phyloP scores from a whole-genome alignment of 2,329 filamentous ascomycete genomes.

The Hymenoscyphus repandus region DNA sequence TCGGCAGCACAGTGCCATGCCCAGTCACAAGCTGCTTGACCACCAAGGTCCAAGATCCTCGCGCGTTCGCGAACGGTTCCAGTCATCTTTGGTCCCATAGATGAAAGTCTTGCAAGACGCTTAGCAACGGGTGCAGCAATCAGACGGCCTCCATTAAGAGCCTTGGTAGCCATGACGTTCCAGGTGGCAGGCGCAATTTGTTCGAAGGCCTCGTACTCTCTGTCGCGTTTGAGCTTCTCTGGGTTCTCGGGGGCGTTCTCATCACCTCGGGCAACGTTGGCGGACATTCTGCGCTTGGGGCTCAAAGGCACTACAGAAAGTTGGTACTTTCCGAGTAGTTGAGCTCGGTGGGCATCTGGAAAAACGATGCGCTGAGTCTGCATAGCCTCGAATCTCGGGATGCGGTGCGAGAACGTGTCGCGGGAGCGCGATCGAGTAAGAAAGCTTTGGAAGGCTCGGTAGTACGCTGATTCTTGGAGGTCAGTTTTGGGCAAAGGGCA shows the following conservation, averaged over 20 bases:
- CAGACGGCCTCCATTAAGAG: conserved; percentile 59
- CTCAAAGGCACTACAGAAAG: conserved; percentile 64
- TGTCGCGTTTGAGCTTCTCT: conserved; percentile 61
- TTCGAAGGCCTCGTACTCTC: conserved; percentile 72
- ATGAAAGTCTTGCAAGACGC: conserved; percentile 51
- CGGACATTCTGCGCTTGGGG: conserved; percentile 65
- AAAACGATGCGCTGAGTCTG: conserved; percentile 77
- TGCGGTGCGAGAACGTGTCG: conserved; percentile 81
- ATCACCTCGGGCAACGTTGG: conserved; percentile 69
- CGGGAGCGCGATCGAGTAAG: conserved; percentile 57
- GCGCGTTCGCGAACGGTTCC: conserved; percentile 47
- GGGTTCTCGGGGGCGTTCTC: conserved; percentile 58
- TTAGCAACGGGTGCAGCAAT: conserved; percentile 60
- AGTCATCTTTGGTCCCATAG: conserved; percentile 39
- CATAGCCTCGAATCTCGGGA: conserved; percentile 80
- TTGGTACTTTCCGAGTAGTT: conserved; percentile 80
- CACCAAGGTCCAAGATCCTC: conserved; percentile 80
- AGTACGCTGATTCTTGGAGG: conserved; percentile 73
- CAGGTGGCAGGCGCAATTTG: conserved; percentile 61
- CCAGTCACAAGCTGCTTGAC: conserved; percentile 84
- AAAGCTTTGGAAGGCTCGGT: conserved; percentile 77
- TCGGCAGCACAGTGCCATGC: conserved; percentile 88
- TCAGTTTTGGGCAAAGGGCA: conserved; percentile 45
- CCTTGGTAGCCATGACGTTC: conserved; percentile 56
- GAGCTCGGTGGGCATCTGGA: conserved; percentile 67